Base-by-base conservation (phyloP, 495 filamentous ascomycete genomes). In the Aspergillus campestris region DNA sequence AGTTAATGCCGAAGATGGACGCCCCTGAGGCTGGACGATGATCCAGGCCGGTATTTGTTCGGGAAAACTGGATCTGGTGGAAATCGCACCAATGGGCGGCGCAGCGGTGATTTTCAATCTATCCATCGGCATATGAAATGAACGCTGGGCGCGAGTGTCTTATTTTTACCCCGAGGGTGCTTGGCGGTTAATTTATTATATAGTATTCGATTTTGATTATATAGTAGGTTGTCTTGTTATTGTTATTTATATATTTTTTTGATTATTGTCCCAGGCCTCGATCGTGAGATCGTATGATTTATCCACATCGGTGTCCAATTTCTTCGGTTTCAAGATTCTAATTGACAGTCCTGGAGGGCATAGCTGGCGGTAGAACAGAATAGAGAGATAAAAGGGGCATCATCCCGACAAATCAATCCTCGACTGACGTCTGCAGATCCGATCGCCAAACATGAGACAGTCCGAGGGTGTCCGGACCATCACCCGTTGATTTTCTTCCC, bases 401-500 rank as follows among this genome's bases (percentile, higher is more conserved):
- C 18, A 24, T 24, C 18, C 18, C 18, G 18, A 24, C 18, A 24
- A 24, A 24, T 24, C 18, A 24, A 24, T 24, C 18, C 18, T 24
- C 18, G 18, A 24, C 39, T 58, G 58, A 61, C 52, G 56, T 57
- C 51, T 66, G 65, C 62, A 61, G 62, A 65, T 68, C 62, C 12
- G 65, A 66, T 66, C 59, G 65, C 55, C 62, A 51, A 48, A 51
- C 34, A 58, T 62, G 56, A 64, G 57, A 64, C 57, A 62, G 31
- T 24, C 18, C 18, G 18, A 24, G 18, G 18, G 18, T 24, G 18
- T 24, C 18, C 18, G 18, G 18, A 24, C 18, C 18, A 24, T 24
- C 18, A 24, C 18, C 18, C 18, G 18, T 24, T 24, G 18, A 24
- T 24, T 24, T 24, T 24, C 18, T 24, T 24, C 18, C 18, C 18